Conservation (phyloP, 2,329 filamentous ascomycete species). For the Volutella citrinella region DNA sequence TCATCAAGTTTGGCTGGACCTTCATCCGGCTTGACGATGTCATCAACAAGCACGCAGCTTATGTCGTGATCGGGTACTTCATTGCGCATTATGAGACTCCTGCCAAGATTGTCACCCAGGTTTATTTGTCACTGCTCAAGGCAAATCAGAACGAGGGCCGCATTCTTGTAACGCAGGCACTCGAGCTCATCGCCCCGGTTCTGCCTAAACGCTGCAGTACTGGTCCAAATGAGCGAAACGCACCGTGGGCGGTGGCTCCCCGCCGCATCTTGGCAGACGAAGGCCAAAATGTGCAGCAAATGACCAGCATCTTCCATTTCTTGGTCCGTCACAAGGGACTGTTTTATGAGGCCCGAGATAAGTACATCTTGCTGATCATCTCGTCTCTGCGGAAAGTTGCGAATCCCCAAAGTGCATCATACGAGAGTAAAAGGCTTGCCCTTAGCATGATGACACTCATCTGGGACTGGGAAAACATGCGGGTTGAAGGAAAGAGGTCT, state of each 20-base stretch:
- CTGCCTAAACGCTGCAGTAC: conserved; percentile 78
- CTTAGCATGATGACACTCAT: conserved; percentile 88
- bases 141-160: conserved; percentile 95
- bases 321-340: conserved; percentile 87
- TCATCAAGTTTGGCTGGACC: conserved; percentile 99
- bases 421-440: conserved; percentile 87
- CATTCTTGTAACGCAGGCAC: conserved; percentile 85
- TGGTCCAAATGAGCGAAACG: conserved; percentile 66
- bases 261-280: conserved; percentile 91
- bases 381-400: conserved; percentile 86
- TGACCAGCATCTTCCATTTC: conserved; percentile 97
- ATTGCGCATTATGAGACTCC: conserved; percentile 97
- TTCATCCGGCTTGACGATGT: conserved; percentile 98
- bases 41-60: conserved; percentile 98
- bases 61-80: conserved; percentile 96
- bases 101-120: conserved; percentile 90
- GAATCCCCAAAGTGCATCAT: conserved; percentile 75
- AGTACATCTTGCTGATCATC: conserved; percentile 86
- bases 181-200: conserved; percentile 93
- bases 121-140: conserved; percentile 86
- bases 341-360: conserved; percentile 93
- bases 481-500: conserved; percentile 59
- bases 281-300: conserved; percentile 89
- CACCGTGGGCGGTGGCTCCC: conserved; percentile 86
- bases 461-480: conserved; percentile 87